Evolutionary conservation across 164 flowering plant species (phyloP).

Genomic region (Echeveria elegans): DNA sequence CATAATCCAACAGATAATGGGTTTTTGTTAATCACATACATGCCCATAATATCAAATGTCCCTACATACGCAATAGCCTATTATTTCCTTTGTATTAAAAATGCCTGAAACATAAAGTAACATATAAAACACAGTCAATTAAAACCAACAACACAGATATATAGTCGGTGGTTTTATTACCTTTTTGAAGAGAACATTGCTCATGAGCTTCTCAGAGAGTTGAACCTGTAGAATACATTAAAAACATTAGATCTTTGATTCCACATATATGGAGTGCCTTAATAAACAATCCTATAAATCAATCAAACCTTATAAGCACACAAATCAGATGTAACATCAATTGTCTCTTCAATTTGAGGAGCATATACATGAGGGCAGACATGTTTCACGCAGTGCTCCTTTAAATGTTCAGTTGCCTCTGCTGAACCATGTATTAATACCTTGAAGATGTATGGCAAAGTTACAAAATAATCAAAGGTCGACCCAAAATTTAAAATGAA

Average conservation of each 20-base stretch:
- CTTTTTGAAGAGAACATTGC: constrained; percentile 89
- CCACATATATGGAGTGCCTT: background rate
- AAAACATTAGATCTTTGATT: background rate
- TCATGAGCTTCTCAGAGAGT: constrained; percentile 94
- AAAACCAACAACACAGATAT: background rate
- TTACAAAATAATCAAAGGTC: background rate
- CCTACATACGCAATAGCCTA: too few relatives aligned
- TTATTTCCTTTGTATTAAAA: background rate
- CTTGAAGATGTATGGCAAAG: constrained; percentile 24
- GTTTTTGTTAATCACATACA: background rate
- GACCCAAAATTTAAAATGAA: background rate
- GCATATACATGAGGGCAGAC: constrained; percentile 92
- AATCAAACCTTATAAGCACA: constrained; percentile 87
- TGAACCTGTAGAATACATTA: constrained; percentile 46
- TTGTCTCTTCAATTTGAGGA: constrained; percentile 83
- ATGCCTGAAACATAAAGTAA: background rate
- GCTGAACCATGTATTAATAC: constrained; percentile 98
- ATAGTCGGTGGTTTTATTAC: constrained; percentile 22
- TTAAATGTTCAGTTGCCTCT: constrained; percentile 96
- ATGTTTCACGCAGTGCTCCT: constrained; percentile 77
- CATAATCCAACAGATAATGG: background rate
- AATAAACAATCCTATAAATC: background rate
- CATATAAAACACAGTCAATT: background rate
- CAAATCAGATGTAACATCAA: constrained; percentile 94
- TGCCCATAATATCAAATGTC: background rate